Percentiles rank a stretch among this genome's conserved stretches.
Evolutionary conservation across 306 rosid genomes (phyloP).

Genomic region (Glycine tomentella): DNA sequence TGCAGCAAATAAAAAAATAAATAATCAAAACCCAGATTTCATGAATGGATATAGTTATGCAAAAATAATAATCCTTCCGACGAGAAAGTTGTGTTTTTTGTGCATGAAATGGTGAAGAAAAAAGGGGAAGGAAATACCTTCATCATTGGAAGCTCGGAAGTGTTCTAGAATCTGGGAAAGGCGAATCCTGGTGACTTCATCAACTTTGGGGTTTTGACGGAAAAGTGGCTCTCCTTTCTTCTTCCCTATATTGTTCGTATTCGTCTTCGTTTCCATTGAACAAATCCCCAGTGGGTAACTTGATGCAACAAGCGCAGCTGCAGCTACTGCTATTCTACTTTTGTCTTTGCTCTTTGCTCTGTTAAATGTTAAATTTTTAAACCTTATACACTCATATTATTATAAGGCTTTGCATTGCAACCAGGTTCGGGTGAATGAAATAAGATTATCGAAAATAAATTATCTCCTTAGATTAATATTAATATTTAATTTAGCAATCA

Average conservation of each 20-base stretch:
- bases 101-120: conserved; percentile 5
- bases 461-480: no score
- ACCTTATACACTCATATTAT: no score
- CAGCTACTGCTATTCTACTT: neutral
- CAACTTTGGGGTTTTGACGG: conserved; percentile 35
- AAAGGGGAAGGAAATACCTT: conserved; percentile 48
- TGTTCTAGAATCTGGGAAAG: conserved; percentile 42
- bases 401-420: no score
- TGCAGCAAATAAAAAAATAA: conserved; percentile 43
- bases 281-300: no score
- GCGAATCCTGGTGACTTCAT: conserved; percentile 48
- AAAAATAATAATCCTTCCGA: conserved; percentile 8
- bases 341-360: no score
- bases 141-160: conserved; percentile 56
- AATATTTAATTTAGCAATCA: no score
- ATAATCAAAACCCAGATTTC: neutral
- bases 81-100: neutral
- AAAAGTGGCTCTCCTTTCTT: conserved; percentile 28
- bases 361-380: no score
- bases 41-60: conserved; percentile 8
- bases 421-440: no score
- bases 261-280: conserved; percentile 35
- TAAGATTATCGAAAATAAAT: no score
- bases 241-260: neutral
- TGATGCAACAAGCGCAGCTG: neutral